Evolutionary conservation across 1,284 basidiomycete species (phyloP), one percentile per base, ranked within the genome.

Genomic region (Cutaneotrichosporon curvatum): DNA sequence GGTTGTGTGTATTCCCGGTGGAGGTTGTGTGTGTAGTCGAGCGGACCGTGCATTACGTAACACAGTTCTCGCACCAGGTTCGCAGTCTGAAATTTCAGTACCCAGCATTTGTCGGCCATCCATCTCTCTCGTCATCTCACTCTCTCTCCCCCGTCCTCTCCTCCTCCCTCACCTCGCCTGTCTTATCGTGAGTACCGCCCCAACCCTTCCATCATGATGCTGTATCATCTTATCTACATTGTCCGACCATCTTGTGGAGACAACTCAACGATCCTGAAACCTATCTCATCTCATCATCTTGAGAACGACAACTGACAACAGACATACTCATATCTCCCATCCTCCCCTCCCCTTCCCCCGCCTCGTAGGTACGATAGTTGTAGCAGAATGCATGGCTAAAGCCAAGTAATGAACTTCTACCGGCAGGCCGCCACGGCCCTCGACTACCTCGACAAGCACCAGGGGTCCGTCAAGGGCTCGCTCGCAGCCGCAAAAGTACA

Each of bases 331-430:
- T 35, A 6, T 22, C 43, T 19, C 3, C 19, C 22, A 20, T 12
- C 11, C 14, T 39, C 6, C 2, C 31, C 19, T 10, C 15, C 7
- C 12, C n/a, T 15, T n/a, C n/a, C 18, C 16, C 20, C 4, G 28
- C n/a, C 39, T 7, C n/a, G 22, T 28, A 35, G 14, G 32, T 19
- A 23, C 33, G 20, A 8, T 31, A 21, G 25, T 37, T 42, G 40
- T 50, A 50, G 49, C 30, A 20, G 25, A 15, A 42, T 36, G 36
- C 33, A 51, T 46, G 33, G 39, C 48, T 50, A 25, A 45, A 28
- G 12, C n/a, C n/a, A 25, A 28, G 16, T 34, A 14, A 92, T 92
- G 88, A 90, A 91, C 75, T 89, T 92, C 73, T 94, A 92, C 75
- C 88, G 88, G 73, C 82, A 85, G 64, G 86, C 87, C 54, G 84